A percentile compares a stretch with the other conserved stretches of the same genome.
Conservation (phyloP, 495 filamentous ascomycete species). For the Aspergillus olivimuriae region DNA sequence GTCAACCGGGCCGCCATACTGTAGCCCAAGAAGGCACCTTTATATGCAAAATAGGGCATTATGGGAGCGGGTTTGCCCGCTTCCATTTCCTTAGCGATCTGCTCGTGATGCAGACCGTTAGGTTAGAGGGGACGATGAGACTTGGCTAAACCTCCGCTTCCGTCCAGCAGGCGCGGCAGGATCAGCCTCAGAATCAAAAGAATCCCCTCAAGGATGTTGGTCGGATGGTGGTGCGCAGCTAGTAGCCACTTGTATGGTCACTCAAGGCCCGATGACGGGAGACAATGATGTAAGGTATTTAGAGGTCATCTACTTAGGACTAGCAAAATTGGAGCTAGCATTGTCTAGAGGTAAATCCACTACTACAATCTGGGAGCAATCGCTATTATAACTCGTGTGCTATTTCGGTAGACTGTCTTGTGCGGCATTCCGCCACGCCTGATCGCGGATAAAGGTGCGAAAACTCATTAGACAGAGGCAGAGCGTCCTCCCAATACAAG, state of each 20-base stretch:
- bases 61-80: slow-evolving; percentile 1
- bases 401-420: slow-evolving; percentile 10
- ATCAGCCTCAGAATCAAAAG: slow-evolving; percentile 12
- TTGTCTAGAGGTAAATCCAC: slow-evolving; percentile 11
- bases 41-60: slow-evolving; percentile 31
- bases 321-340: slow-evolving; percentile 11
- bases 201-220: slow-evolving; percentile 5
- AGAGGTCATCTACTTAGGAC: slow-evolving; percentile 8
- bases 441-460: slow-evolving; percentile 9
- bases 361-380: slow-evolving; percentile 9
- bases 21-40: slow-evolving; percentile 33
- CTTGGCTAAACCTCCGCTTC: slow-evolving; percentile 19
- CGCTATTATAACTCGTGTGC: slow-evolving; percentile 12
- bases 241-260: slow-evolving; percentile 14
- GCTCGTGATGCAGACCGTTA: slow-evolving; percentile 1
- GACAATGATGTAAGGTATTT: slow-evolving; percentile 8
- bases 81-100: background rate
- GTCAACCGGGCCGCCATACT: slow-evolving; percentile 24
- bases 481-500: slow-evolving; percentile 8
- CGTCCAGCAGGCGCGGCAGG: slow-evolving; percentile 11
- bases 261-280: slow-evolving; percentile 11
- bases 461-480: slow-evolving; percentile 18
- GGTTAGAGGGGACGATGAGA: slow-evolving; percentile 8
- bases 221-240: slow-evolving; percentile 12
- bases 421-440: slow-evolving; percentile 23